These are phyloP conservation scores for Aspergillus conjunctus DNA, from an alignment of 495 filamentous ascomycete species.

Conservation along the genomic window DNA sequence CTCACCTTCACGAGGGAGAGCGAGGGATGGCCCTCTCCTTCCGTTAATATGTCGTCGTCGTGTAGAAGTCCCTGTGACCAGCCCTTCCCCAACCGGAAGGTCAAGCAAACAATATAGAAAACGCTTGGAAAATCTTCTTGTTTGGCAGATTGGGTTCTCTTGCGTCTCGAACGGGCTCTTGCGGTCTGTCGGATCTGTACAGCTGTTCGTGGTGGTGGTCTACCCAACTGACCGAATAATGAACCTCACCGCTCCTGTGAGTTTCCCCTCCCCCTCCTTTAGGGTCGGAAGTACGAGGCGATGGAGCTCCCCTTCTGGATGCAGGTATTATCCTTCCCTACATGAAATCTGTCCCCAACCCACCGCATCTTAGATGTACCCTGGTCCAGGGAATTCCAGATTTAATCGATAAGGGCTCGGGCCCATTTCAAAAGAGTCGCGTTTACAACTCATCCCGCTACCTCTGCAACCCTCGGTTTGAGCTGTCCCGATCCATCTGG, in stretches of 20 bases:
- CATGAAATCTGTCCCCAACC: background rate
- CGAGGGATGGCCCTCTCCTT: background rate
- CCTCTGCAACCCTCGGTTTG: background rate
- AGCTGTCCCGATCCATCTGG: slow-evolving; percentile 5
- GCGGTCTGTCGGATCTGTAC: slow-evolving; percentile 21
- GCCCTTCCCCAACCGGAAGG: background rate
- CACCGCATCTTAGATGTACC: background rate
- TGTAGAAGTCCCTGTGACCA: background rate
- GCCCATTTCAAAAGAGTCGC: background rate
- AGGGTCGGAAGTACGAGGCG: background rate
- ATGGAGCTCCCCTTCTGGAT: slow-evolving; percentile 7
- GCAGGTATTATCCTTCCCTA: slow-evolving; percentile 9
- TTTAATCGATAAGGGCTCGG: slow-evolving; percentile 10
- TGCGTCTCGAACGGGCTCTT: slow-evolving; percentile 24
- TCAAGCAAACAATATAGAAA: background rate
- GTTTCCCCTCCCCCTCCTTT: slow-evolving; percentile 6
- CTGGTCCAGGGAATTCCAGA: background rate
- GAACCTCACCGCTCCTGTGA: slow-evolving; percentile 20
- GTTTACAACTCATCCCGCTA: slow-evolving; percentile 14
- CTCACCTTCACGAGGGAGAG: background rate
- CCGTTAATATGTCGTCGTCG: background rate
- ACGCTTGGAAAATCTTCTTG: too few relatives aligned
- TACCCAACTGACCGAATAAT: slow-evolving; percentile 14
- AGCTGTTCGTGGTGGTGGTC: slow-evolving; percentile 11
- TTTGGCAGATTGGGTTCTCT: slow-evolving; percentile 14